Evolutionary conservation across 2,329 filamentous ascomycete species (phyloP), one percentile per base, ranked within the genome.

Genomic region (Phaeomoniella chlamydospora): DNA sequence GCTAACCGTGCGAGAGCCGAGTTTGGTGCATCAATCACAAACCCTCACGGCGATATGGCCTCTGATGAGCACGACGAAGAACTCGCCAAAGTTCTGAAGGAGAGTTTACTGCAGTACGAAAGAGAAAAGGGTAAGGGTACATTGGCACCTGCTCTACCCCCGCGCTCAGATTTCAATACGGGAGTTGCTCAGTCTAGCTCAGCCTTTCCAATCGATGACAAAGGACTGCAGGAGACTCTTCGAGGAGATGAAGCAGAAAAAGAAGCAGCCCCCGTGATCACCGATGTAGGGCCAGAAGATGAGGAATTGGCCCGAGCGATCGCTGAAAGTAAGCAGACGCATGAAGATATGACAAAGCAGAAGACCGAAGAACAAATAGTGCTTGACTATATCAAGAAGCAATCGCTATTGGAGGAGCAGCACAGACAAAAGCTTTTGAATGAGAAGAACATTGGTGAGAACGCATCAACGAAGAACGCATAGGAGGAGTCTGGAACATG

Each of bases 321-420:
- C 22, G 61, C 62, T 33, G 64, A 62, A 35, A 68, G 64, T 15
- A 53, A 55, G 31, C 56, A 60, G 3, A 56, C 62, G 22, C 52
- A 55, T 33, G 57, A 52, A 26, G 53, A 59, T 37, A 37, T 43
- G 34, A 43, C 39, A 42, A 50, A 40, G 40, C 49, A 49, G 37
- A 64, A 57, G 48, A 71, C 66, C 0, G 80, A 86, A 49, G 80
- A 87, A 50, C 72, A 84, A 38, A 74, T 80, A 39, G 72, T 86
- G 5, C 54, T 87, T 51, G 79, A 85, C 47, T 85, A 83, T 53
- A 68, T 85, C 29, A 81, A 79, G 64, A 80, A 76, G 60, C 79
- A 86, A 59, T 85, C 79, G 52, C 51, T 84, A 30, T 66, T 71
- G 1, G 82, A 88, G 56, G 76, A 77, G 44, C 65, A 76, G 50